Percentiles rank a stretch among this genome's conserved stretches.
phyloP scores from a whole-genome alignment of 2,329 filamentous ascomycete species.

The Chaetomiaceae sp. region DNA sequence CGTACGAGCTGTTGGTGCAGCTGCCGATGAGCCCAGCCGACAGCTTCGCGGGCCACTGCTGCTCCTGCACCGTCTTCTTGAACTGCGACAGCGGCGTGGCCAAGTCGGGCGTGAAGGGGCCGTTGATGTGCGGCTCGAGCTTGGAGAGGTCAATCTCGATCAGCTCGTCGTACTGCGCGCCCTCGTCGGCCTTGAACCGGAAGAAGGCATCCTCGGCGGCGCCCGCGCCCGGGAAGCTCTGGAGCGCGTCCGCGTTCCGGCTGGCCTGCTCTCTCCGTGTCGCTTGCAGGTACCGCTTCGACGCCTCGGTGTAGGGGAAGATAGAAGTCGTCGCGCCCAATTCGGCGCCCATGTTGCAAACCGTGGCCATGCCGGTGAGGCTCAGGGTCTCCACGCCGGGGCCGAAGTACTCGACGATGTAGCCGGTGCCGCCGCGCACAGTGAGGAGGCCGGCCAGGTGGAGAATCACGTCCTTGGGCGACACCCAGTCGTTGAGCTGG shows the following conservation, averaged over 20 bases:
- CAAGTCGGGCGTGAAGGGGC: constrained; percentile 92
- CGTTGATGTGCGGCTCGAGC: constrained; percentile 94
- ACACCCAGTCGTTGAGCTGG: constrained; percentile 81
- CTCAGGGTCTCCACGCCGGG: constrained; percentile 85
- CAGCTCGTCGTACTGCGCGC: constrained; percentile 82
- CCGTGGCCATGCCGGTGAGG: constrained; percentile 88
- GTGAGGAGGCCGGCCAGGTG: constrained; percentile 84
- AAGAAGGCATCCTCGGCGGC: constrained; percentile 47
- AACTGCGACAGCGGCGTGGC: constrained; percentile 90
- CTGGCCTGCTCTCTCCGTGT: constrained; percentile 75
- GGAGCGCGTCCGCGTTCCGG: constrained; percentile 59
- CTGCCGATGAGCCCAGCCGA: constrained; percentile 93
- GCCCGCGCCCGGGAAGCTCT: constrained; percentile 44
- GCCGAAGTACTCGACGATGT: constrained; percentile 90
- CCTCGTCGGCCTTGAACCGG: constrained; percentile 72
- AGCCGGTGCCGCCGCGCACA: constrained; percentile 90
- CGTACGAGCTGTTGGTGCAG: constrained; percentile 98
- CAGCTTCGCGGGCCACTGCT: constrained; percentile 86
- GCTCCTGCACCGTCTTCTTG: constrained; percentile 74
- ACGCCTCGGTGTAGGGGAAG: constrained; percentile 85
- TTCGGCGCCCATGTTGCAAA: constrained; percentile 83
- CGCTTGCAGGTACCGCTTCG: constrained; percentile 78
- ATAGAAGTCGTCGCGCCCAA: constrained; percentile 93
- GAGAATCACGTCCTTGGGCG: constrained; percentile 94
- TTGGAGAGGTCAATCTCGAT: constrained; percentile 86